A percentile compares a stretch with the other conserved stretches of the same genome.
These are phyloP conservation scores for Quercus rubra DNA, from an alignment of 306 rosid species.

Conservation along the genomic window DNA sequence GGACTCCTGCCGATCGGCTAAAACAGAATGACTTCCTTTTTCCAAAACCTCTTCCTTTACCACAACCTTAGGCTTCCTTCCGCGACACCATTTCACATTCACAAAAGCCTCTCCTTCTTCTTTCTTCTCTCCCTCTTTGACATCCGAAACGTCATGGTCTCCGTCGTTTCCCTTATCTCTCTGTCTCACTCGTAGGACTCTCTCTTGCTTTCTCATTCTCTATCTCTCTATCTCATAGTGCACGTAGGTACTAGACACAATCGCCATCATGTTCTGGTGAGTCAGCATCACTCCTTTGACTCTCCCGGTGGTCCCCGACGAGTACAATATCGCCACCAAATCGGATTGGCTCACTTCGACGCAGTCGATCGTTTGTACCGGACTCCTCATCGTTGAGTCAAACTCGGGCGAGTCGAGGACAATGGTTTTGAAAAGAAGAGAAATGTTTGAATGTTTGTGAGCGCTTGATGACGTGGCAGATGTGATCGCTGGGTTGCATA, in stretches of 20 bases:
- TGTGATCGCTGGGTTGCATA: too few relatives aligned
- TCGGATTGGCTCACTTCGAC: slow-evolving; percentile 41
- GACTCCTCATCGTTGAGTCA: slow-evolving; percentile 19
- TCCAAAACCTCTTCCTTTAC: too few relatives aligned
- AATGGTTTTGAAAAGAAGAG: not conserved
- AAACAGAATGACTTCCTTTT: too few relatives aligned
- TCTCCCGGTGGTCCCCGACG: slow-evolving; percentile 58
- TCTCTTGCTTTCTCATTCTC: too few relatives aligned
- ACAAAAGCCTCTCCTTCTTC: too few relatives aligned
- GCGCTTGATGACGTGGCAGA: not conserved
- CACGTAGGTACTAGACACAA: slow-evolving; percentile 1
- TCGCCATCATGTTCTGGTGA: slow-evolving; percentile 41
- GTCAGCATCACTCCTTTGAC: slow-evolving; percentile 53
- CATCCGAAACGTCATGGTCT: too few relatives aligned
- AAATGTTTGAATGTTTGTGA: not conserved
- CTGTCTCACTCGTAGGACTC: too few relatives aligned
- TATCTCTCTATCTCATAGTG: not conserved
- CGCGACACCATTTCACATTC: too few relatives aligned
- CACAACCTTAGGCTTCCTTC: too few relatives aligned
- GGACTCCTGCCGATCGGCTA: too few relatives aligned
- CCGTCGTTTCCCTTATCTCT: too few relatives aligned
- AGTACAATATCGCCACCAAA: slow-evolving; percentile 43
- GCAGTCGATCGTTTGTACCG: not conserved
- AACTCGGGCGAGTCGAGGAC: slow-evolving; percentile 51
- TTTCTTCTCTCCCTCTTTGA: too few relatives aligned